phyloP scores from a whole-genome alignment of 2,329 filamentous ascomycete genomes.

The Colletotrichum brevisporum region DNA sequence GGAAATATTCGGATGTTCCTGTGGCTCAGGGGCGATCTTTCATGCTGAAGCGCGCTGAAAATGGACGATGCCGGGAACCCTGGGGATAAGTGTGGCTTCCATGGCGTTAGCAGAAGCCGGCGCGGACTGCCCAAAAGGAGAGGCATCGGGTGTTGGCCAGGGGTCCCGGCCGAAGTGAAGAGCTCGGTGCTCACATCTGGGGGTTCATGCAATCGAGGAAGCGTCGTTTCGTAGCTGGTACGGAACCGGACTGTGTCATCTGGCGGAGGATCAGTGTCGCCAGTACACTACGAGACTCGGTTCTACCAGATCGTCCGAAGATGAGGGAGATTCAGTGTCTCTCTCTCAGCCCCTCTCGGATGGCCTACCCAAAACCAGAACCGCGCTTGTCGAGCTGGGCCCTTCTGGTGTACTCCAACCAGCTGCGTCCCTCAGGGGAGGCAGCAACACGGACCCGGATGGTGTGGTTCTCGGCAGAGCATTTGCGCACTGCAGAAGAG shows the following conservation, averaged over 20 bases:
- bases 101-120: constrained; percentile 16
- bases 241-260: constrained; percentile 22
- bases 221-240: constrained; percentile 39
- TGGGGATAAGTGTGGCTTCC: constrained; percentile 22
- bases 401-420: constrained; percentile 22
- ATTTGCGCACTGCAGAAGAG: constrained; percentile 8
- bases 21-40: constrained; percentile 41
- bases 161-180: constrained; percentile 16
- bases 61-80: constrained; percentile 20
- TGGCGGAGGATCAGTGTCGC: constrained; percentile 32
- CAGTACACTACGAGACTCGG: constrained; percentile 36
- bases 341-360: constrained; percentile 13
- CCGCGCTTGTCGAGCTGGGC: constrained; percentile 24
- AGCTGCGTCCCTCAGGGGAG: constrained; percentile 30
- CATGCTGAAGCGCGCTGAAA: constrained; percentile 29
- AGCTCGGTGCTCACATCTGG: constrained; percentile 2
- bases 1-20: constrained; percentile 27
- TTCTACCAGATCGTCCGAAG: constrained; percentile 38
- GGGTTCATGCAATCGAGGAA: constrained; percentile 29
- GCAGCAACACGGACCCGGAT: constrained; percentile 29
- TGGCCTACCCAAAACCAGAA: constrained; percentile 13
- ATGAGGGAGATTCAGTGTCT: constrained; percentile 8
- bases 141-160: constrained; percentile 4
- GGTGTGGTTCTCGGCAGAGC: constrained; percentile 1
- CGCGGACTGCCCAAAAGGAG: constrained; percentile 12